phyloP scores from a whole-genome alignment of 1,284 basidiomycete species.

The Tilletia walkeri region DNA sequence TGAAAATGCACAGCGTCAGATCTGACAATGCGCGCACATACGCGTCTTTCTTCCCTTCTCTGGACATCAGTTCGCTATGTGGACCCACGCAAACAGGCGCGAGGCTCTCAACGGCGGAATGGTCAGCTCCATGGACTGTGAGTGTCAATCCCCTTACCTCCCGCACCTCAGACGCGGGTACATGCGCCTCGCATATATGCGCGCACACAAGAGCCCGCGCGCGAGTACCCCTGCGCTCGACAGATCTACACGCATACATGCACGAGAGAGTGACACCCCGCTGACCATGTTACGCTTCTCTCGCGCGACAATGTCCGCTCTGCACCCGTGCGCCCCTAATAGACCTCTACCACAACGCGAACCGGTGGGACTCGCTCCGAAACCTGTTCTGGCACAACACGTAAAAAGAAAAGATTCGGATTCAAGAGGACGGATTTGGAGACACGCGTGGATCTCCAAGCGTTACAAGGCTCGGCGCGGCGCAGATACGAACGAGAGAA shows the following conservation, averaged over 20 bases:
- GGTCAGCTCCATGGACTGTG: slow-evolving; percentile 61
- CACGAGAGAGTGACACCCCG: not conserved
- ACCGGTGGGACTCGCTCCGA: slow-evolving; percentile 52
- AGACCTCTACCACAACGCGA: slow-evolving; percentile 54
- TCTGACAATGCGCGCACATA: too few relatives aligned
- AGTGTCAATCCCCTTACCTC: slow-evolving; percentile 22
- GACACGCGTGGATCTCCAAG: not conserved
- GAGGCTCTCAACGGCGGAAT: slow-evolving; percentile 90
- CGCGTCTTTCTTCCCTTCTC: not conserved
- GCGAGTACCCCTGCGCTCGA: not conserved
- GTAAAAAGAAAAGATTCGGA: slow-evolving; percentile 22
- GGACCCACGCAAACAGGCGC: slow-evolving; percentile 79
- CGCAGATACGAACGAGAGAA: not conserved
- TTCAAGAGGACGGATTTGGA: not conserved
- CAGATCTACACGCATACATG: not conserved
- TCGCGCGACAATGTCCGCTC: not conserved
- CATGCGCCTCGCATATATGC: not conserved
- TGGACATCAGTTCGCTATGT: slow-evolving; percentile 71
- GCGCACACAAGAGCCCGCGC: not conserved
- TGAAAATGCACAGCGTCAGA: too few relatives aligned
- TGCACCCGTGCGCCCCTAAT: not conserved
- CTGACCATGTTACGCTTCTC: not conserved
- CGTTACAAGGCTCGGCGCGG: not conserved
- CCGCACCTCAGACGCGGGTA: not conserved
- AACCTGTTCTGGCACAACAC: slow-evolving; percentile 55